These are phyloP conservation scores for Lasiodiplodia gonubiensis DNA, from an alignment of 2,329 filamentous ascomycete species.

Conservation along the genomic window DNA sequence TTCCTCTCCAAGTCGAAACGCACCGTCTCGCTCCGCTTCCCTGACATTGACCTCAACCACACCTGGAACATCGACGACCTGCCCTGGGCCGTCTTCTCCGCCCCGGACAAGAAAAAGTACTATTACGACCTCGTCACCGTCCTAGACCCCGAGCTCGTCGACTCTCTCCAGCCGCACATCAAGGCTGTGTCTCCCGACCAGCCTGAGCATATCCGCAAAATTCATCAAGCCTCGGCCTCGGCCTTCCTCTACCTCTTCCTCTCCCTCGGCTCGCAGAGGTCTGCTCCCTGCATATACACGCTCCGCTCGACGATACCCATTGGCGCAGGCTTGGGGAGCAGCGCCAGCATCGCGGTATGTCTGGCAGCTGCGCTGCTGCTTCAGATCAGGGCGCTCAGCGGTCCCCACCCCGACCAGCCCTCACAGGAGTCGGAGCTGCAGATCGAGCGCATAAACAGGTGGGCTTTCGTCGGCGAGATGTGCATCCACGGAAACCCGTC, in stretches of 20 bases:
- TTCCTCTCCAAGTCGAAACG: slow-evolving; percentile 90
- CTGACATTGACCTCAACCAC: slow-evolving; percentile 87
- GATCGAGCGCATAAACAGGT: slow-evolving; percentile 93
- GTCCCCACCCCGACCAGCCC: slow-evolving; percentile 91
- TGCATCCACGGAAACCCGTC: slow-evolving; percentile 97
- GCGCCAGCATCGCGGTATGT: slow-evolving; percentile 92
- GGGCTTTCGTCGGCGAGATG: slow-evolving; percentile 97
- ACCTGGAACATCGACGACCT: slow-evolving; percentile 93
- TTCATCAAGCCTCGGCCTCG: slow-evolving; percentile 80
- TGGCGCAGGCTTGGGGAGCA: slow-evolving; percentile 87
- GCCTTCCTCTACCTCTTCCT: slow-evolving; percentile 94
- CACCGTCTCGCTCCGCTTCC: slow-evolving; percentile 85
- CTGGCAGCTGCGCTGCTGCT: slow-evolving; percentile 81
- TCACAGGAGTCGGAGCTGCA: slow-evolving; percentile 85
- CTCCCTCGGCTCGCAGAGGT: slow-evolving; percentile 79
- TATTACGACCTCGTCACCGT: slow-evolving; percentile 85
- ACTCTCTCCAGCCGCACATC: slow-evolving; percentile 80
- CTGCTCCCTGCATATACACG: slow-evolving; percentile 84
- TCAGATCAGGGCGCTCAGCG: slow-evolving; percentile 85
- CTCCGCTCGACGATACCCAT: slow-evolving; percentile 93
- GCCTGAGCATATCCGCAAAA: slow-evolving; percentile 75
- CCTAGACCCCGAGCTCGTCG: slow-evolving; percentile 81
- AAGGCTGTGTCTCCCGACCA: slow-evolving; percentile 69
- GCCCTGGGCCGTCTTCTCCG: slow-evolving; percentile 83
- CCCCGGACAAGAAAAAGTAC: slow-evolving; percentile 85